Percentiles rank a stretch among this genome's conserved stretches.
Evolutionary conservation across 306 rosid species (phyloP).

Genomic region (Fagus sylvatica): DNA sequence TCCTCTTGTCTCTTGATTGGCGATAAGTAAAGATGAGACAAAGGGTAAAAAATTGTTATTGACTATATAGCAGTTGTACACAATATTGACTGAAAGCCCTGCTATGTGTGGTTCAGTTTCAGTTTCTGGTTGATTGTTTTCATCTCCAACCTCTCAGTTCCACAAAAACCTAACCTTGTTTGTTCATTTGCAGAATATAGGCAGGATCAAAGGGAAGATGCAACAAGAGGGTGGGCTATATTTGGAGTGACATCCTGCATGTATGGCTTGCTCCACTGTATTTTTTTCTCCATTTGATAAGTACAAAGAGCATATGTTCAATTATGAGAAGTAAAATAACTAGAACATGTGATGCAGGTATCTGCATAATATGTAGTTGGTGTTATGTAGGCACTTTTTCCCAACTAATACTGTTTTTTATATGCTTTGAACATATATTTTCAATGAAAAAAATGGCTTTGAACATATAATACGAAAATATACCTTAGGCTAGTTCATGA

Average conservation of each 20-base stretch:
- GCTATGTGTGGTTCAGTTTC: not conserved
- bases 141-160: conserved; percentile 6
- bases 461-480: not conserved
- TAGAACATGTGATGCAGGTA: conserved; percentile 19
- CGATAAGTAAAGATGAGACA: not conserved
- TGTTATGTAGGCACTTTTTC: not conserved
- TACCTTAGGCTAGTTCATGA: not conserved
- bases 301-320: not conserved
- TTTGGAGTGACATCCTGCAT: conserved; percentile 94
- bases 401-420: not conserved
- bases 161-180: conserved; percentile 23
- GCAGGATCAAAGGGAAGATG: conserved; percentile 56
- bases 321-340: conserved; percentile 18
- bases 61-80: not conserved
- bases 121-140: not conserved
- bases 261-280: conserved; percentile 44
- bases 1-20: conserved; percentile 2
- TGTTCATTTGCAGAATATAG: conserved; percentile 61
- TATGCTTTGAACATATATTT: not conserved
- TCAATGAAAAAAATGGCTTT: too few relatives aligned
- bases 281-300: not conserved
- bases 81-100: not conserved
- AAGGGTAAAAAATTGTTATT: not conserved
- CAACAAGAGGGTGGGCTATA: conserved; percentile 77
- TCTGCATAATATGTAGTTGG: conserved; percentile 8